Percentiles rank a stretch among this genome's conserved stretches.
These are phyloP conservation scores for Tolypocladium inflatum DNA, from an alignment of 2,329 filamentous ascomycete genomes.

Conservation along the genomic window DNA sequence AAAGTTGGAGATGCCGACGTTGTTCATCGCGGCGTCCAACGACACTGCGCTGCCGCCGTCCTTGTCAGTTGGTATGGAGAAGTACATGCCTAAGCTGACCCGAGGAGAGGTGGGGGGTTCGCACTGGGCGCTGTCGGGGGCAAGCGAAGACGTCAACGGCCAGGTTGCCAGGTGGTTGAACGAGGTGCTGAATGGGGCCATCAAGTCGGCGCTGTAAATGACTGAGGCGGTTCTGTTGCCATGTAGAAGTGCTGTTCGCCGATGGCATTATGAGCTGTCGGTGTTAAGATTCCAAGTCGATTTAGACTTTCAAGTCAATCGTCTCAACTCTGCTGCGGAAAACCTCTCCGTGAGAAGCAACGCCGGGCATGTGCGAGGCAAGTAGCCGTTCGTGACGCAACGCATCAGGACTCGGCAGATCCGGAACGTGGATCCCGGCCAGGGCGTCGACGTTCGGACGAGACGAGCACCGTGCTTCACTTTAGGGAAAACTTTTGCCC, in stretches of 20 bases:
- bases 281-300: too few relatives aligned
- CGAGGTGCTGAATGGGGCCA: slow-evolving; percentile 20
- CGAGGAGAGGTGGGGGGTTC: slow-evolving; percentile 54
- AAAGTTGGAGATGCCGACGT: slow-evolving; percentile 50
- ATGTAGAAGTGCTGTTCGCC: not conserved
- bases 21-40: slow-evolving; percentile 64
- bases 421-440: not conserved
- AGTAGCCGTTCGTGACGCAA: too few relatives aligned
- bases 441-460: not conserved
- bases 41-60: slow-evolving; percentile 65
- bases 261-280: not conserved
- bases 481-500: slow-evolving; percentile 56
- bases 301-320: not conserved
- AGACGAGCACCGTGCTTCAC: slow-evolving; percentile 18
- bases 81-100: slow-evolving; percentile 54
- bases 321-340: not conserved
- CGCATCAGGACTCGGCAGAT: not conserved
- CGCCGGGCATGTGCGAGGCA: too few relatives aligned
- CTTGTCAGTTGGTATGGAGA: slow-evolving; percentile 64
- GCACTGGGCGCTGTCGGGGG: slow-evolving; percentile 81
- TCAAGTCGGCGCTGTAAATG: slow-evolving; percentile 18
- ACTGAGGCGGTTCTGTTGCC: not conserved
- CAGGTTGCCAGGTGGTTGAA: slow-evolving; percentile 58
- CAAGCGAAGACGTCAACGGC: slow-evolving; percentile 58
- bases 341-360: not conserved